Conservation (phyloP, 768 basidiomycete species). For the Termitomyces sp. region DNA sequence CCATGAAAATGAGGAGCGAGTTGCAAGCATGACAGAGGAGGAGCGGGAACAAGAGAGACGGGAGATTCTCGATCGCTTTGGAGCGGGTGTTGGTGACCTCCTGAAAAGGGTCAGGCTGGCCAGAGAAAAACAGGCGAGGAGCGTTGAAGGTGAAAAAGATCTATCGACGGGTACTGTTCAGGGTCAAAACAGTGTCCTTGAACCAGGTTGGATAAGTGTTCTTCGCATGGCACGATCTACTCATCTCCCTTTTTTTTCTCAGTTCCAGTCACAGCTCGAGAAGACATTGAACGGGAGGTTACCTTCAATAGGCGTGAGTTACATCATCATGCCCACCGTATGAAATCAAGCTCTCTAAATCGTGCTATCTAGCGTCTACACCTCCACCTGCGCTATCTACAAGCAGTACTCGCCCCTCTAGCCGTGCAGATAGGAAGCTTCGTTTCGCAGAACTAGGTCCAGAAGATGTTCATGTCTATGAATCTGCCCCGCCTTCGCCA, state of each 20-base stretch:
- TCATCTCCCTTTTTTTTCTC: background rate
- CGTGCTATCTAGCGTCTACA: constrained; percentile 20
- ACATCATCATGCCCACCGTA: background rate
- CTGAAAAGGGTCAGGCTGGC: constrained; percentile 49
- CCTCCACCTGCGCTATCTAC: constrained; percentile 44
- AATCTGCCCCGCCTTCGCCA: constrained; percentile 76
- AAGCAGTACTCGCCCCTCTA: constrained; percentile 54
- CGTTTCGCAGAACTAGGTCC: constrained; percentile 76
- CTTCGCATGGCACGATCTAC: background rate
- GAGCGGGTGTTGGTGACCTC: constrained; percentile 56
- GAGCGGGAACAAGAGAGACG: constrained; percentile 62
- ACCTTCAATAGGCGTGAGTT: constrained; percentile 10
- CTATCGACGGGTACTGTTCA: background rate
- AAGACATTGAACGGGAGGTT: constrained; percentile 2
- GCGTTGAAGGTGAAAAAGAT: background rate
- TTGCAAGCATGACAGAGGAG: constrained; percentile 65
- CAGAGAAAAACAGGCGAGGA: constrained; percentile 28
- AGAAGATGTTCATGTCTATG: constrained; percentile 76
- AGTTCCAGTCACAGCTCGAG: constrained; percentile 14
- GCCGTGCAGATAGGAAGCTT: constrained; percentile 49
- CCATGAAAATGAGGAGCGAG: constrained; percentile 56
- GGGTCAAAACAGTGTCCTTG: constrained; percentile 1
- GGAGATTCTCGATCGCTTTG: constrained; percentile 70
- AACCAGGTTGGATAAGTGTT: constrained; percentile 13
- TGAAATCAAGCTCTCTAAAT: background rate